These are phyloP conservation scores for Penicillium sp. DNA, from an alignment of 2,329 filamentous ascomycete species.

Conservation along the genomic window DNA sequence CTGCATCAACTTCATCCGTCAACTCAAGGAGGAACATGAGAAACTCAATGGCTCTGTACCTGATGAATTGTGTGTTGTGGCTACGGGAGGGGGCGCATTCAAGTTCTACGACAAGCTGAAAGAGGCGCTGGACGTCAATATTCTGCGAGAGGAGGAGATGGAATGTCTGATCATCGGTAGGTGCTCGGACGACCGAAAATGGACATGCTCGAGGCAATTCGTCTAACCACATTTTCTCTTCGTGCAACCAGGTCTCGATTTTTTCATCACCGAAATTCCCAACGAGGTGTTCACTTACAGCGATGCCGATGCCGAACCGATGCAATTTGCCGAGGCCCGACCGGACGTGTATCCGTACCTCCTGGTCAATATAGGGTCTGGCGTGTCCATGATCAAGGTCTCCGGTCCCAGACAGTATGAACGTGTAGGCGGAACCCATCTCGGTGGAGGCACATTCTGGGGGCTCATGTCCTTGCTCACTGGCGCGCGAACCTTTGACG, in stretches of 20 bases:
- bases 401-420: constrained; percentile 85
- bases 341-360: constrained; percentile 95
- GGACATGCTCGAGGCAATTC: neutral
- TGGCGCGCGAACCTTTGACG: constrained; percentile 93
- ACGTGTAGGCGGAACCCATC: constrained; percentile 90
- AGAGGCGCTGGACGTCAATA: constrained; percentile 82
- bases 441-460: constrained; percentile 98
- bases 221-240: neutral
- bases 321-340: constrained; percentile 80
- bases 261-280: constrained; percentile 98
- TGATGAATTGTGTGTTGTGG: constrained; percentile 85
- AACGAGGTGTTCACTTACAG: constrained; percentile 97
- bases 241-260: constrained; percentile 75
- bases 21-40: constrained; percentile 81
- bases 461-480: constrained; percentile 89
- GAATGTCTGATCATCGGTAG: constrained; percentile 93
- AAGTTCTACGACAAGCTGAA: constrained; percentile 95
- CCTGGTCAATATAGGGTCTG: constrained; percentile 96
- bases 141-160: constrained; percentile 96
- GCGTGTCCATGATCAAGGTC: constrained; percentile 96
- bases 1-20: constrained; percentile 88
- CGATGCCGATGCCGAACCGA: constrained; percentile 80
- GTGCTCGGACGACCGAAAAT: constrained; percentile 28
- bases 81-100: constrained; percentile 92
- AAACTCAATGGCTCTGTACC: constrained; percentile 72